phyloP scores from a whole-genome alignment of 2,329 filamentous ascomycete species.

The Pseudogymnoascus destructans region DNA sequence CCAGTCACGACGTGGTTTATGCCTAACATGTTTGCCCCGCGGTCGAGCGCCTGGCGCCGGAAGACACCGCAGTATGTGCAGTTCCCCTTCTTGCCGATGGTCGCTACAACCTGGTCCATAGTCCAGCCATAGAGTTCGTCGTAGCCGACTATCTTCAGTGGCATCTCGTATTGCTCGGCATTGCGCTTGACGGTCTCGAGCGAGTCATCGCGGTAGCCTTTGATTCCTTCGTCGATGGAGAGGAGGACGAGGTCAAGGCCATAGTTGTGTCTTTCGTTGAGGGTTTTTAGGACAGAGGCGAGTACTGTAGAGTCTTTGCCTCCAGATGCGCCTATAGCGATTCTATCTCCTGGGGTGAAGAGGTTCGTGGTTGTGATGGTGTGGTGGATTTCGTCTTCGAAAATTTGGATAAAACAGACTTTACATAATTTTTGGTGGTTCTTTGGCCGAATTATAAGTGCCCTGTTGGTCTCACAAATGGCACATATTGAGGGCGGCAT shows the following conservation, averaged over 20 bases:
- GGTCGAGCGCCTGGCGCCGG: slow-evolving; percentile 80
- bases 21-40: slow-evolving; percentile 73
- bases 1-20: slow-evolving; percentile 94
- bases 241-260: slow-evolving; percentile 74
- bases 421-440: slow-evolving; percentile 91
- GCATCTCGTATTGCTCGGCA: slow-evolving; percentile 79
- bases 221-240: slow-evolving; percentile 94
- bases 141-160: slow-evolving; percentile 84
- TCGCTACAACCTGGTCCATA: slow-evolving; percentile 96
- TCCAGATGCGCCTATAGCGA: slow-evolving; percentile 91
- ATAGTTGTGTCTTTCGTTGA: slow-evolving; percentile 84
- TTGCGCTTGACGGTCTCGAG: slow-evolving; percentile 95
- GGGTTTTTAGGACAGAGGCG: slow-evolving; percentile 82
- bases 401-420: slow-evolving; percentile 70
- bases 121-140: slow-evolving; percentile 95
- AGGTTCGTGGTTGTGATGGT: slow-evolving; percentile 74
- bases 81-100: slow-evolving; percentile 95
- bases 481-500: slow-evolving; percentile 74
- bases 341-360: slow-evolving; percentile 68
- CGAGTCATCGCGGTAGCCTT: slow-evolving; percentile 90
- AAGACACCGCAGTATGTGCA: slow-evolving; percentile 99
- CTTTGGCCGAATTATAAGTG: slow-evolving; percentile 85
- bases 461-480: slow-evolving; percentile 61
- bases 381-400: slow-evolving; percentile 88
- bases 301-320: slow-evolving; percentile 97